phyloP scores from a whole-genome alignment of 2,329 filamentous ascomycete species.

The Chaetomiaceae sp. region DNA sequence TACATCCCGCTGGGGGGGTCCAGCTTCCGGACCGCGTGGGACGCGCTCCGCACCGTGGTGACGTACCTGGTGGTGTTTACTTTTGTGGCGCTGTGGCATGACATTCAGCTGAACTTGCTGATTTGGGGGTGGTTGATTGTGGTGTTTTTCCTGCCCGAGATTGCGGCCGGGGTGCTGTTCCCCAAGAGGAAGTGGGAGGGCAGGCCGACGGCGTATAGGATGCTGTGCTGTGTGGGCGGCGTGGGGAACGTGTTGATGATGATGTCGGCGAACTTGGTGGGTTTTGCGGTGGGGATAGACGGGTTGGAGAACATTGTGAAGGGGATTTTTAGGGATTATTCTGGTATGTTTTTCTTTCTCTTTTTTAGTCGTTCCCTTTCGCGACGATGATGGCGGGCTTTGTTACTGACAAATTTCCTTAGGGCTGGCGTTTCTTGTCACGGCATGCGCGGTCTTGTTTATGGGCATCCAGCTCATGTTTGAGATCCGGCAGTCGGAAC shows the following conservation, averaged over 20 bases:
- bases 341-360: conserved; percentile 45
- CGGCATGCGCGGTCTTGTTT: conserved; percentile 71
- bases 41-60: conserved; percentile 55
- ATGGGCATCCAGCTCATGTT: conserved; percentile 93
- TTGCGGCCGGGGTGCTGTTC: conserved; percentile 67
- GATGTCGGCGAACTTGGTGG: conserved; percentile 91
- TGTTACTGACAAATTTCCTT: conserved; percentile 23
- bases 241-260: conserved; percentile 88
- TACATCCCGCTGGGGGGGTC: conserved; percentile 85
- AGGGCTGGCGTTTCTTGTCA: conserved; percentile 69
- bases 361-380: no score
- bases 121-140: conserved; percentile 98
- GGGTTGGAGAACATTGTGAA: conserved; percentile 72
- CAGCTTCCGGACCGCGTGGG: conserved; percentile 42
- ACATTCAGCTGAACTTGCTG: conserved; percentile 83
- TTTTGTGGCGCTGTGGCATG: conserved; percentile 97
- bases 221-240: conserved; percentile 74
- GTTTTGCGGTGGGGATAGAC: conserved; percentile 88
- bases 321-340: conserved; percentile 71
- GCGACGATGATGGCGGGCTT: not conserved
- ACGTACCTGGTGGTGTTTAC: conserved; percentile 88
- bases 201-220: conserved; percentile 67
- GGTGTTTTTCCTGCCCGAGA: conserved; percentile 87
- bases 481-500: conserved; percentile 82
- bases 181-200: conserved; percentile 67